Percentiles rank a stretch among this genome's conserved stretches.
phyloP scores from a whole-genome alignment of 78 protist genomes.

The Polysphondylium violaceum region DNA sequence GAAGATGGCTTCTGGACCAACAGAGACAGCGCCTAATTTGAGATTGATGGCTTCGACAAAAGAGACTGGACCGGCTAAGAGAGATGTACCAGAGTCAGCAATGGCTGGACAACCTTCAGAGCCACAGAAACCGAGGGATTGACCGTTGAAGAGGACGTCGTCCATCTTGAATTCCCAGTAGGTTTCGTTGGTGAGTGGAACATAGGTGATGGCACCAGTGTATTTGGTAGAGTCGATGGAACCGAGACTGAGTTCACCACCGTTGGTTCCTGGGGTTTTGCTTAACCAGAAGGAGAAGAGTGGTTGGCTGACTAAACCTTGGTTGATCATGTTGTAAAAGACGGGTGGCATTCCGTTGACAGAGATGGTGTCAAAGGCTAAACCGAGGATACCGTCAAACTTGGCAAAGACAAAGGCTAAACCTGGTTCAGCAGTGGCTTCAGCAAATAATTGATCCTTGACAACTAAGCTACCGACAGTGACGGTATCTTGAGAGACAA shows the following conservation, averaged over 20 bases:
- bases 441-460: constrained; percentile 91
- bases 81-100: constrained; percentile 97
- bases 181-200: constrained; percentile 86
- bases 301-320: constrained; percentile 71
- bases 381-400: constrained; percentile 95
- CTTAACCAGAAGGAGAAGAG: constrained; percentile 94
- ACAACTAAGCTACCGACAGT: constrained; percentile 88
- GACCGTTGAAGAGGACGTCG: constrained; percentile 53
- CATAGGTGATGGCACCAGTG: constrained; percentile 88
- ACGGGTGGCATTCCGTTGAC: constrained; percentile 92
- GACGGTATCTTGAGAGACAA: constrained; percentile 87
- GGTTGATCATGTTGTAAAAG: constrained; percentile 88
- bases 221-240: constrained; percentile 86
- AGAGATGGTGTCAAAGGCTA: constrained; percentile 94
- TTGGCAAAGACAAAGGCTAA: constrained; percentile 93
- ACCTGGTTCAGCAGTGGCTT: constrained; percentile 95
- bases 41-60: constrained; percentile 74
- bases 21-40: constrained; percentile 77
- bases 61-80: constrained; percentile 94
- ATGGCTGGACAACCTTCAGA: constrained; percentile 88
- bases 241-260: constrained; percentile 95
- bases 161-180: constrained; percentile 91
- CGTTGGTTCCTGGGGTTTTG: constrained; percentile 75
- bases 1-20: constrained; percentile 74
- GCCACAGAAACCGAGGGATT: constrained; percentile 75